Base-by-base conservation (phyloP, 2,329 filamentous ascomycete species). In the Fusarium papillatum region DNA sequence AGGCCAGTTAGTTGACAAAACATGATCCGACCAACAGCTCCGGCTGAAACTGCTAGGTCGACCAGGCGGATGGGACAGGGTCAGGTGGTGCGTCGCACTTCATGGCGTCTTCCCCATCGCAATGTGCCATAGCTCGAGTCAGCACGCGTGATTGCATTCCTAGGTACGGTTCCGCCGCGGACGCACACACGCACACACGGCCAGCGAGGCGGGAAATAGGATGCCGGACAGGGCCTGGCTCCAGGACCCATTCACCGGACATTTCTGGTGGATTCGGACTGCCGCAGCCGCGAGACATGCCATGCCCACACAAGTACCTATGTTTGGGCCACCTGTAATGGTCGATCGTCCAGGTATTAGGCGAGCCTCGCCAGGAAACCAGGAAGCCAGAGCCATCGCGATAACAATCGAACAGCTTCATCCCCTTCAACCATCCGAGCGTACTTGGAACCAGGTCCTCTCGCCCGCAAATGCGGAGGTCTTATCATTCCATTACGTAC, bases 401-500 rank as follows among this genome's bases (percentile, higher is more conserved):
- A 55, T 55, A 24, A 36, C 26, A 57, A 31, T 57, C 38, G 22
- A 55, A n/a, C 22, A 57, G 29, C 41, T 31, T 24, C 26, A n/a
- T 65, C 63, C 63, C 43, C 48, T 38, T 41, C 70, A 41, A 39
- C 59, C 24, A 38, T 50, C 70, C 59, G 62, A 73, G 64, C 74
- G 68, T 73, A 34, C 48, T 63, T 73, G 64, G 41, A 48, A 31
- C 53, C 31, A 63, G 26, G 36, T 57, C 17, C n/a, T n/a, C 53
- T 65, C 31, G 22, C 46, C 46, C 64, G 29, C 34, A 68, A 75
- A 65, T 73, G 74, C 62, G 66, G 66, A 75, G 69, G 72, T 14
- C 57, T 68, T 38, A 43, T 31, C 41, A 68, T 76, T 67, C 26
- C 24, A 77, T 77, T 77, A 77, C 75, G 72, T 77, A 77, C 29